A percentile compares a stretch with the other conserved stretches of the same genome.
Evolutionary conservation across 1,284 basidiomycete genomes (phyloP).

Genomic region (Boletus mariae): DNA sequence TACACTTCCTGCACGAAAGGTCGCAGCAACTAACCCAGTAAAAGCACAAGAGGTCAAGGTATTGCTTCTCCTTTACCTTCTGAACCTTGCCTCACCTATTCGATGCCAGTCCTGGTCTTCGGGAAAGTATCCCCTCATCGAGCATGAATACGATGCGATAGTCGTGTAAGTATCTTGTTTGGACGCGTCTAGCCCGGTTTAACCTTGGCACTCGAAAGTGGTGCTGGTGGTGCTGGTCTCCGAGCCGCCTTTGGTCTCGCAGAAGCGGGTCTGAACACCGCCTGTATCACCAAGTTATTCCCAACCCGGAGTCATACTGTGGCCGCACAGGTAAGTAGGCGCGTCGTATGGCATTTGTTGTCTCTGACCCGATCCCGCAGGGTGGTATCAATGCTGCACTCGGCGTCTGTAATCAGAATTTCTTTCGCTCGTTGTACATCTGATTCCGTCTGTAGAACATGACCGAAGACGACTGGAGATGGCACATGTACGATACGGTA

Average conservation of each 20-base stretch:
- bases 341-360: not conserved
- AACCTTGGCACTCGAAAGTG: slow-evolving; percentile 46
- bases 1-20: slow-evolving; percentile 53
- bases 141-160: slow-evolving; percentile 96
- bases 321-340: slow-evolving; percentile 83
- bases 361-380: slow-evolving; percentile 38
- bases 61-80: slow-evolving; percentile 15
- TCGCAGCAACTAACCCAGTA: slow-evolving; percentile 74
- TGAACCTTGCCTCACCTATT: slow-evolving; percentile 11
- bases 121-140: slow-evolving; percentile 92
- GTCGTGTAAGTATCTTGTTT: slow-evolving; percentile 74
- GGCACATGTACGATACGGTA: slow-evolving; percentile 99
- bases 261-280: slow-evolving; percentile 97
- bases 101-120: slow-evolving; percentile 62
- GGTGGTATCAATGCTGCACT: slow-evolving; percentile 99
- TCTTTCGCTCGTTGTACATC: slow-evolving; percentile 9
- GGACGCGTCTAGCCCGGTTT: slow-evolving; percentile 5
- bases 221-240: slow-evolving; percentile 97
- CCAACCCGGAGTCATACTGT: slow-evolving; percentile 99
- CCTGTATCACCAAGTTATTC: slow-evolving; percentile 98
- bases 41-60: slow-evolving; percentile 84
- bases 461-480: slow-evolving; percentile 99
- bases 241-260: slow-evolving; percentile 98
- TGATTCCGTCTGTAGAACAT: slow-evolving; percentile 71
- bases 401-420: slow-evolving; percentile 58